Conservation (phyloP, 768 basidiomycete species). For the Naganishia randhawae region DNA sequence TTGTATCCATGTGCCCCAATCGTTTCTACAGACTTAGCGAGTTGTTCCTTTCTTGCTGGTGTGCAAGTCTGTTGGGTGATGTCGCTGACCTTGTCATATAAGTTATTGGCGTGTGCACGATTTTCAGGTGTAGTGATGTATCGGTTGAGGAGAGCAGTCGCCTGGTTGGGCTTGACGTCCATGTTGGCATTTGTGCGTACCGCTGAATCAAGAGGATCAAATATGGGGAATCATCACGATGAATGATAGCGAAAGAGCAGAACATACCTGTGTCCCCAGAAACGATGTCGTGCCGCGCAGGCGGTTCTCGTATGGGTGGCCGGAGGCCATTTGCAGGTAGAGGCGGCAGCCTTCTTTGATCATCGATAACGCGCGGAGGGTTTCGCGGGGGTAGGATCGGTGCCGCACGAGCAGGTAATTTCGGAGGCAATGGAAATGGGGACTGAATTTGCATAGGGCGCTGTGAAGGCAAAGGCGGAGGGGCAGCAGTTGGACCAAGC, state of each 20-base stretch:
- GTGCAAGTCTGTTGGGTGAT: slow-evolving; percentile 5
- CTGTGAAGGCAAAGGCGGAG: background rate
- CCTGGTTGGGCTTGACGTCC: slow-evolving; percentile 8
- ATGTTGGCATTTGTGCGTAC: background rate
- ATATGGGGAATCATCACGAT: background rate
- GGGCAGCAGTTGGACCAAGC: background rate
- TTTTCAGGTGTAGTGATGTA: slow-evolving; percentile 14
- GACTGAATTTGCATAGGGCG: background rate
- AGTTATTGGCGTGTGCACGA: background rate
- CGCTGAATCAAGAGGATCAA: background rate
- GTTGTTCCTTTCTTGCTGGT: background rate
- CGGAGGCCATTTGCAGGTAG: background rate
- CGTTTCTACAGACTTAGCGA: slow-evolving; percentile 6
- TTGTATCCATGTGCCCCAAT: slow-evolving; percentile 15
- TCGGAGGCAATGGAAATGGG: background rate
- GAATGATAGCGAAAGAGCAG: background rate
- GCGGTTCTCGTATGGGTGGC: slow-evolving; percentile 11
- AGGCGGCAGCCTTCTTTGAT: slow-evolving; percentile 1
- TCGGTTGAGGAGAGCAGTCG: background rate
- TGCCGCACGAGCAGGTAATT: background rate
- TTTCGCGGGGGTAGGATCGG: background rate
- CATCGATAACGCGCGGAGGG: background rate
- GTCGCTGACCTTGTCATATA: slow-evolving; percentile 7
- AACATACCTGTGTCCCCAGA: background rate
- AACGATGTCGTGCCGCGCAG: background rate